Conservation (phyloP, 2,329 filamentous ascomycete genomes). For the Davidsoniella neocaledoniae region DNA sequence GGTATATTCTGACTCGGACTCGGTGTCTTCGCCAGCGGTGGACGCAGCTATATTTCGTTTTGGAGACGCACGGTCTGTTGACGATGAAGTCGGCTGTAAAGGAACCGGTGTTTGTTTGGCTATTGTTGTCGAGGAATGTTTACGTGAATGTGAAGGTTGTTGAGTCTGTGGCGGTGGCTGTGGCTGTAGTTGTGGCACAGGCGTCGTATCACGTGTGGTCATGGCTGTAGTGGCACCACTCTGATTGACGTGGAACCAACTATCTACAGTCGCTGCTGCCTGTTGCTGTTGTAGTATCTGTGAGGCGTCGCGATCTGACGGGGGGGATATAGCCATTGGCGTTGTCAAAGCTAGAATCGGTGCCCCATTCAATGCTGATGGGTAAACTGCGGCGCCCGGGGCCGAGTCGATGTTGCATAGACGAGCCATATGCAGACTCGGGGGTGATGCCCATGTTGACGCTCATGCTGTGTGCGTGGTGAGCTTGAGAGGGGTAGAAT, state of each 20-base stretch:
- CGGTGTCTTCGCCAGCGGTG: conserved; percentile 4
- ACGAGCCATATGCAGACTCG: too few species aligned
- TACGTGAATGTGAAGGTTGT: neutral
- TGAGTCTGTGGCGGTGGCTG: neutral
- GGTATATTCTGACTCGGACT: conserved; percentile 6
- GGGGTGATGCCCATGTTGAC: neutral
- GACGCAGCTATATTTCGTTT: conserved; percentile 5
- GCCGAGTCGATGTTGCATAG: too few species aligned
- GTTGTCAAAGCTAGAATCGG: conserved; percentile 45
- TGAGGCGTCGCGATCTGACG: conserved; percentile 30
- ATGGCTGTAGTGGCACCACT: conserved; percentile 38
- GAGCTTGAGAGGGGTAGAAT: neutral
- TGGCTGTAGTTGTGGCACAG: conserved; percentile 30
- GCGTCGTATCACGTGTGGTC: conserved; percentile 21
- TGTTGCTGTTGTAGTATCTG: conserved; percentile 30
- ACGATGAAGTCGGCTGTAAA: neutral
- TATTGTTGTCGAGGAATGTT: neutral
- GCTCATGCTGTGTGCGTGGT: conserved; percentile 1
- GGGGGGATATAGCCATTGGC: conserved; percentile 40
- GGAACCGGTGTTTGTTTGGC: neutral
- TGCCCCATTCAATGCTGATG: conserved; percentile 45
- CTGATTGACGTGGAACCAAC: conserved; percentile 37
- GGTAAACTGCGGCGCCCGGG: neutral
- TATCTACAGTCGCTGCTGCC: conserved; percentile 30
- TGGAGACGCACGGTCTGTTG: neutral